These are phyloP conservation scores for Pseudogymnoascus sp. DNA, from an alignment of 2,329 filamentous ascomycete genomes.

Conservation along the genomic window DNA sequence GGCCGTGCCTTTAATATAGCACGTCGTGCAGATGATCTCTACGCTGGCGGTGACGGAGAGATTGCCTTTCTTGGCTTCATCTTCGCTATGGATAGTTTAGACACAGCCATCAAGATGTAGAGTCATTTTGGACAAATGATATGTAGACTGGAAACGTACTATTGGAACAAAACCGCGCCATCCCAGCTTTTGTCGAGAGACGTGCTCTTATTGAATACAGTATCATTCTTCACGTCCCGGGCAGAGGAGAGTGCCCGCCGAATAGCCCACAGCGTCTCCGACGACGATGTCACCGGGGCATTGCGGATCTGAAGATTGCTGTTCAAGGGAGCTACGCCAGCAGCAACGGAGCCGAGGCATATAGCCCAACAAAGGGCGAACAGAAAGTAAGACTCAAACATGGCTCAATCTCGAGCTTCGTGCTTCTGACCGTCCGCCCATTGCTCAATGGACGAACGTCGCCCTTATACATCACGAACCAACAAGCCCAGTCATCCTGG, in stretches of 20 bases:
- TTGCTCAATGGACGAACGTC: background rate
- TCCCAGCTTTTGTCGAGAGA: constrained; percentile 36
- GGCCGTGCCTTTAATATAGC: constrained; percentile 44
- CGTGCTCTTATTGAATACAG: constrained; percentile 26
- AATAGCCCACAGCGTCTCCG: constrained; percentile 21
- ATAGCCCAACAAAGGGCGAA: constrained; percentile 3
- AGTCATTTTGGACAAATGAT: constrained; percentile 10
- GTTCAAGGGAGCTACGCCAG: constrained; percentile 4
- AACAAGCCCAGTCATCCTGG: background rate
- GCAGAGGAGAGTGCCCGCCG: constrained; percentile 18
- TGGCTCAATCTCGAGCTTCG: background rate
- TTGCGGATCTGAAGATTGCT: constrained; percentile 22
- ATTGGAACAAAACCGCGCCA: constrained; percentile 32
- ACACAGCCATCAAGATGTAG: background rate
- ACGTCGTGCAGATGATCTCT: constrained; percentile 41
- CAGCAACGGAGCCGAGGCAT: constrained; percentile 1
- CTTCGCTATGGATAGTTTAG: constrained; percentile 9
- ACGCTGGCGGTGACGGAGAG: constrained; percentile 24
- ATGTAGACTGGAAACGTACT: constrained; percentile 18
- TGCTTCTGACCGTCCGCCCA: background rate
- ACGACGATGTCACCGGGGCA: constrained; percentile 15
- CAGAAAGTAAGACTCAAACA: background rate
- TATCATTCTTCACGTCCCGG: constrained; percentile 18
- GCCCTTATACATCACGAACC: background rate
- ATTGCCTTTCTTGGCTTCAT: constrained; percentile 15